Evolutionary conservation across 495 filamentous ascomycete species (phyloP).

Genomic region (Penicillium waksmanii): DNA sequence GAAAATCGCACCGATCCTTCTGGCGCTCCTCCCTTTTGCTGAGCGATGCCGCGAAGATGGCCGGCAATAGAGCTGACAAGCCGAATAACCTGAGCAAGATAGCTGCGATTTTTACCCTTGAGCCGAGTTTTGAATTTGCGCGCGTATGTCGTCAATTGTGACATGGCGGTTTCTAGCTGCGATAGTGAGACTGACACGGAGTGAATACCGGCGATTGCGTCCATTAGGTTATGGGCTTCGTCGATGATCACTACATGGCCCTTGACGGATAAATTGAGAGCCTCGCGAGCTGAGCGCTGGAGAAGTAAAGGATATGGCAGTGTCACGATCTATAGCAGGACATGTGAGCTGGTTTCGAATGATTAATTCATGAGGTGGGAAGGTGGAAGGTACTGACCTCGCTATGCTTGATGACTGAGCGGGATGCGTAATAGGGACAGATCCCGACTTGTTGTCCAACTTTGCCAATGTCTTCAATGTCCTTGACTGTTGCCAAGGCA

Average conservation of each 20-base stretch:
- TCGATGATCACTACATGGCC: constrained; percentile 91
- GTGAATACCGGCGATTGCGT: constrained; percentile 86
- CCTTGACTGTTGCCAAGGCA: constrained; percentile 79
- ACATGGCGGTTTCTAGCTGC: constrained; percentile 71
- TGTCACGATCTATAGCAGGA: constrained; percentile 73
- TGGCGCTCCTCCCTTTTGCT: constrained; percentile 49
- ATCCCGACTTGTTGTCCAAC: constrained; percentile 80
- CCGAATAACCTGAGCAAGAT: constrained; percentile 83
- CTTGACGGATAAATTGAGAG: constrained; percentile 81
- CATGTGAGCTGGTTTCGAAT: neutral
- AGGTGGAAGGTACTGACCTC: constrained; percentile 53
- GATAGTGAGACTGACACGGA: constrained; percentile 73
- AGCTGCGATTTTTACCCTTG: constrained; percentile 90
- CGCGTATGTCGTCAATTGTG: constrained; percentile 79
- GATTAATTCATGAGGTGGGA: neutral
- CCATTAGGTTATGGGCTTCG: constrained; percentile 97
- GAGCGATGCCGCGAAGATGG: constrained; percentile 55
- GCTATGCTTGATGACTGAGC: constrained; percentile 76
- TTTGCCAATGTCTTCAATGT: constrained; percentile 87
- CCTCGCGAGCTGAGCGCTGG: constrained; percentile 87
- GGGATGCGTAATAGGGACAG: constrained; percentile 95
- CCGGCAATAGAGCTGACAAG: constrained; percentile 75
- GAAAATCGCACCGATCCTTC: constrained; percentile 70
- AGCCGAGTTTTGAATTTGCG: constrained; percentile 85
- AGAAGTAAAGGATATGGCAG: constrained; percentile 90